Percentiles rank a stretch among this genome's conserved stretches.
phyloP scores from a whole-genome alignment of 495 filamentous ascomycete genomes.

The Podospora comata region DNA sequence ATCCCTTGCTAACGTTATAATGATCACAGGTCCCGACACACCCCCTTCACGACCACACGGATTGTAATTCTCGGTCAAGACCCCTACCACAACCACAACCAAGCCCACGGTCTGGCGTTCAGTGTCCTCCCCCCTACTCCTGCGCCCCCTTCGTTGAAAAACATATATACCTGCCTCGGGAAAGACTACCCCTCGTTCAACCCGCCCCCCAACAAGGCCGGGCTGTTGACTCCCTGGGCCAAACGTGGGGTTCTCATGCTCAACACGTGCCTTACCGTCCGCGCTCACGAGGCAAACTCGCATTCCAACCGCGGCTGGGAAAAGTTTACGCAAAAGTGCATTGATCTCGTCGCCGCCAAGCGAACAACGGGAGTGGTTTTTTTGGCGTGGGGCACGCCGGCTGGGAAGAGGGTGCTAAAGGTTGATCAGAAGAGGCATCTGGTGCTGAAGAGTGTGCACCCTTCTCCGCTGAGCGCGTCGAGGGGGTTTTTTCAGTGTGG shows the following conservation, averaged over 20 bases:
- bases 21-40: constrained; percentile 73
- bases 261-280: constrained; percentile 90
- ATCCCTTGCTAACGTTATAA: not conserved
- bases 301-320: constrained; percentile 89
- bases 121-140: constrained; percentile 84
- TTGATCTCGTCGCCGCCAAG: constrained; percentile 76
- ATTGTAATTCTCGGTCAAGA: constrained; percentile 92
- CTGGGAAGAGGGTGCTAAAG: constrained; percentile 66
- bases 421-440: constrained; percentile 69
- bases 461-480: constrained; percentile 79
- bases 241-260: constrained; percentile 86
- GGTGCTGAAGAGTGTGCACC: constrained; percentile 82
- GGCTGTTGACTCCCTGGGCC: constrained; percentile 88
- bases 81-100: constrained; percentile 92
- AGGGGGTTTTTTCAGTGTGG: constrained; percentile 81
- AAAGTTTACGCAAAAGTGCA: constrained; percentile 81
- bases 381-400: constrained; percentile 85
- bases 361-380: constrained; percentile 83
- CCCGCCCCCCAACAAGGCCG: constrained; percentile 68
- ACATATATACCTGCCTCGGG: constrained; percentile 84
- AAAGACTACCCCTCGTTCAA: constrained; percentile 83
- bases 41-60: constrained; percentile 81
- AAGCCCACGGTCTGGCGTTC: constrained; percentile 94
- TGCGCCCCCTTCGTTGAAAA: constrained; percentile 81
- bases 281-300: constrained; percentile 77